phyloP scores from a whole-genome alignment of 805 yeast genomes.

The Kregervanrija pseudodelftensis region DNA sequence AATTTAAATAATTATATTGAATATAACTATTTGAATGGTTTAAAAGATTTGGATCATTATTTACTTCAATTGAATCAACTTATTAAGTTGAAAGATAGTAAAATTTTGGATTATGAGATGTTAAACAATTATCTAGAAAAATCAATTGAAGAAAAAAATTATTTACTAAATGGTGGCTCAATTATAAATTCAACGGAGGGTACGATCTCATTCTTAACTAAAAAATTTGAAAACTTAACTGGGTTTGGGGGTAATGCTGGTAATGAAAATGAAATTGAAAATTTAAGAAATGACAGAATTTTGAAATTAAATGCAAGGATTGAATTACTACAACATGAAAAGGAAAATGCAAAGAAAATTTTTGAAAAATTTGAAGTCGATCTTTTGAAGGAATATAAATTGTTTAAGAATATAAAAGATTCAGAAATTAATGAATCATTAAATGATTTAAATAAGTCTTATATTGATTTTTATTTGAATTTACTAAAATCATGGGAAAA shows the following conservation, averaged over 20 bases:
- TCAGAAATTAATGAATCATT: slow-evolving; percentile 69
- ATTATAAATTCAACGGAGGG: slow-evolving; percentile 30
- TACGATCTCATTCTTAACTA: slow-evolving; percentile 29
- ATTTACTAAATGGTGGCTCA: slow-evolving; percentile 28
- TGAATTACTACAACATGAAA: slow-evolving; percentile 38
- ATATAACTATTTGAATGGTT: slow-evolving; percentile 70
- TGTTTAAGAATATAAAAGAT: slow-evolving; percentile 77
- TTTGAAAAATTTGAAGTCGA: slow-evolving; percentile 40
- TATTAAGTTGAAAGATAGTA: slow-evolving; percentile 81
- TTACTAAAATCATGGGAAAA: slow-evolving; percentile 66
- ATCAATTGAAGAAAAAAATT: slow-evolving; percentile 54
- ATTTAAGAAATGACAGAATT: slow-evolving; percentile 36
- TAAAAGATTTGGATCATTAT: slow-evolving; percentile 84
- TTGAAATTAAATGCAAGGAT: slow-evolving; percentile 35
- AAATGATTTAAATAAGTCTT: slow-evolving; percentile 65
- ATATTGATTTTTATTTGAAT: slow-evolving; percentile 64
- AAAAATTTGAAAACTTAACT: slow-evolving; percentile 44
- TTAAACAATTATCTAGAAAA: slow-evolving; percentile 70
- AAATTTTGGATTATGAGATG: slow-evolving; percentile 85
- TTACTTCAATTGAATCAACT: slow-evolving; percentile 56
- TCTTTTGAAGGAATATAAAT: slow-evolving; percentile 43
- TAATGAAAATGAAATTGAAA: slow-evolving; percentile 39
- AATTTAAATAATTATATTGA: slow-evolving; percentile 46
- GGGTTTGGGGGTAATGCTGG: slow-evolving; percentile 29
- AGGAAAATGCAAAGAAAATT: slow-evolving; percentile 34